A percentile compares a stretch with the other conserved stretches of the same genome.
Conservation (phyloP, 1,139 yeast genomes). For the Geotrichum siamense region DNA sequence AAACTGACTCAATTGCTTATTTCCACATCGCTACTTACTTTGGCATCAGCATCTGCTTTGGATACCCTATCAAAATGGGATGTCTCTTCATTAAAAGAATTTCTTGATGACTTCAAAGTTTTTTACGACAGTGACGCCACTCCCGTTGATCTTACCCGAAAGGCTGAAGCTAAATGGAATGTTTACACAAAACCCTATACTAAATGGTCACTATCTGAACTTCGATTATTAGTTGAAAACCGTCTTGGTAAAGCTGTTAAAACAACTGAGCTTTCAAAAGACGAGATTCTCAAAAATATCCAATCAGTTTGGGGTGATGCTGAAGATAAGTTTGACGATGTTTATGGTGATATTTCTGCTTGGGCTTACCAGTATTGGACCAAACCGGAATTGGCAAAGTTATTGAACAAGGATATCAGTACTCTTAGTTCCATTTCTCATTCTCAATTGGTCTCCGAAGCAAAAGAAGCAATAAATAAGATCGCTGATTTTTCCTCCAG, state of each 20-base stretch:
- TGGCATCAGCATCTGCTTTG: neutral
- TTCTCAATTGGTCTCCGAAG: slow-evolving; percentile 31
- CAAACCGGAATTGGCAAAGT: slow-evolving; percentile 35
- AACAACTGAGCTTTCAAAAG: slow-evolving; percentile 25
- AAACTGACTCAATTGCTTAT: neutral
- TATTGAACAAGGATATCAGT: slow-evolving; percentile 20
- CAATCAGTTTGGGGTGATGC: slow-evolving; percentile 40
- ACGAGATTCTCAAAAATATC: slow-evolving; percentile 44
- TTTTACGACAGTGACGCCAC: slow-evolving; percentile 3
- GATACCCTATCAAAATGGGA: slow-evolving; percentile 1
- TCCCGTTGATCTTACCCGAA: slow-evolving; percentile 7
- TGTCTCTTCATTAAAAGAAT: neutral
- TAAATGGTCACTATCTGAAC: slow-evolving; percentile 8
- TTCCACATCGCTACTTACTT: neutral
- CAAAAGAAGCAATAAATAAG: slow-evolving; percentile 26
- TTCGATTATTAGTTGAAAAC: slow-evolving; percentile 9
- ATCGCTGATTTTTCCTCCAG: slow-evolving; percentile 32
- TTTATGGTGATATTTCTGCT: slow-evolving; percentile 43
- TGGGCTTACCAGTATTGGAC: slow-evolving; percentile 36
- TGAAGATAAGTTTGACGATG: slow-evolving; percentile 40
- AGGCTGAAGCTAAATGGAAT: slow-evolving; percentile 14
- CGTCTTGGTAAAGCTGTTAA: neutral
- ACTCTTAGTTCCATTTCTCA: slow-evolving; percentile 41
- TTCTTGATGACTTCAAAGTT: slow-evolving; percentile 12
- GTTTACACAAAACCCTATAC: slow-evolving; percentile 14